A percentile compares a stretch with the other conserved stretches of the same genome.
These are phyloP conservation scores for Limonium bicolor DNA, from an alignment of 148 eudicot species.

Conservation along the genomic window DNA sequence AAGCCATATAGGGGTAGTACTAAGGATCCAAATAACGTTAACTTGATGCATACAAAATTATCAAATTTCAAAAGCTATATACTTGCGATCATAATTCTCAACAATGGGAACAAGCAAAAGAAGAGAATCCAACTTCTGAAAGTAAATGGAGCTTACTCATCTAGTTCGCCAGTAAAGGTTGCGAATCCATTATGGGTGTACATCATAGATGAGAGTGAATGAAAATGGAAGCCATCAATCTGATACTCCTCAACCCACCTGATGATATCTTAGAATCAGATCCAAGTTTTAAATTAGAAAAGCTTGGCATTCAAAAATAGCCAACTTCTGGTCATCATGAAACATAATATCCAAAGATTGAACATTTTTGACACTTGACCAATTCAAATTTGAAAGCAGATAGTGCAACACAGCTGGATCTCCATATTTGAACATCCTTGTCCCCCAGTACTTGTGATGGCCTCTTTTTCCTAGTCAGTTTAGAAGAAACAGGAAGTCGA, in stretches of 20 bases:
- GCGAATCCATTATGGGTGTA: slow-evolving; percentile 98
- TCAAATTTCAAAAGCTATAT: no score
- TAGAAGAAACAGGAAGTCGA: no score
- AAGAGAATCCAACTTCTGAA: no score
- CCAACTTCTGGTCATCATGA: neutral
- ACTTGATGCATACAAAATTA: no score
- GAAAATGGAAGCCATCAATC: slow-evolving; percentile 91
- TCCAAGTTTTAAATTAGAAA: neutral
- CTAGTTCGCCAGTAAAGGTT: slow-evolving; percentile 74
- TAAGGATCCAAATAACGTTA: no score
- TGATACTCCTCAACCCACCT: slow-evolving; percentile 97
- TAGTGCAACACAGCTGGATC: slow-evolving; percentile 88
- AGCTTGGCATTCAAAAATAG: neutral
- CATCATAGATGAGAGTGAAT: slow-evolving; percentile 90
- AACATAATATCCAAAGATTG: no score
- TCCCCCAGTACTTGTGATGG: slow-evolving; percentile 94
- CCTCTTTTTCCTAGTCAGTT: slow-evolving; percentile 73
- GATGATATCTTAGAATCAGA: slow-evolving; percentile 16
- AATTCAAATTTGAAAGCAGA: slow-evolving; percentile 87
- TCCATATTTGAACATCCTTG: slow-evolving; percentile 96
- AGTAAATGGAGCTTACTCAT: slow-evolving; percentile 83
- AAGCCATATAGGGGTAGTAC: no score
- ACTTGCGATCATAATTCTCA: no score
- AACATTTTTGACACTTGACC: slow-evolving; percentile 27
- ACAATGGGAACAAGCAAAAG: no score